Conservation (phyloP, 495 filamentous ascomycete species). For the Viridothelium virens region DNA sequence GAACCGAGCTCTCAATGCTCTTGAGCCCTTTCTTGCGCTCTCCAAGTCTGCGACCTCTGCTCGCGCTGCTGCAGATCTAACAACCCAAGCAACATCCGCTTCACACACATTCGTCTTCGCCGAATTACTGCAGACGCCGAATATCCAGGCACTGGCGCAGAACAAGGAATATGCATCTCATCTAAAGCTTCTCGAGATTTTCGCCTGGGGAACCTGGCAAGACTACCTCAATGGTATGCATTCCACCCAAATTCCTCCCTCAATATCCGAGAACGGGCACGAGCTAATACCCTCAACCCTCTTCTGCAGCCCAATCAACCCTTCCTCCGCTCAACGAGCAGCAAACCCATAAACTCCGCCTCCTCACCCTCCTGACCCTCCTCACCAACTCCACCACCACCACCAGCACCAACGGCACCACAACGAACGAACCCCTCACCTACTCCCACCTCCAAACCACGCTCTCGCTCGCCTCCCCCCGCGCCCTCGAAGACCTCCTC, state of each 20-base stretch:
- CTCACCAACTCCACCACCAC: conserved; percentile 45
- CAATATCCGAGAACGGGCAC: background rate
- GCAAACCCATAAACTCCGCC: conserved; percentile 80
- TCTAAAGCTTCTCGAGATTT: conserved; percentile 76
- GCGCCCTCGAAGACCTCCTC: conserved; percentile 81
- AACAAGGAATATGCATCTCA: conserved; percentile 48
- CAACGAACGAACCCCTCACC: conserved; percentile 44
- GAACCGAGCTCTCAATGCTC: conserved; percentile 72
- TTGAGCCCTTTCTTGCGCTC: conserved; percentile 76
- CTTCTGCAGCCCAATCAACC: conserved; percentile 39
- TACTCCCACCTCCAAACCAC: conserved; percentile 59
- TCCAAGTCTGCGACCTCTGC: conserved; percentile 78
- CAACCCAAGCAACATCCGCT: conserved; percentile 77
- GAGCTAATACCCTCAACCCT: background rate
- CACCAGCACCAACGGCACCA: conserved; percentile 33
- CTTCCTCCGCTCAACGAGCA: conserved; percentile 65
- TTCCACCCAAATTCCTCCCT: conserved; percentile 14
- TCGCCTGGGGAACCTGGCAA: conserved; percentile 83
- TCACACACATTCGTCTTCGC: conserved; percentile 90
- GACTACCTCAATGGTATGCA: conserved; percentile 55
- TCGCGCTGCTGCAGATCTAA: conserved; percentile 74
- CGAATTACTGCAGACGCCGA: conserved; percentile 76
- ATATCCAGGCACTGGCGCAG: conserved; percentile 64
- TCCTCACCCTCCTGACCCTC: conserved; percentile 78
- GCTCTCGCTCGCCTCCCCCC: conserved; percentile 58